A percentile compares a stretch with the other conserved stretches of the same genome.
phyloP scores from a whole-genome alignment of 1,284 basidiomycete genomes.

The Malassezia vespertilionis region DNA sequence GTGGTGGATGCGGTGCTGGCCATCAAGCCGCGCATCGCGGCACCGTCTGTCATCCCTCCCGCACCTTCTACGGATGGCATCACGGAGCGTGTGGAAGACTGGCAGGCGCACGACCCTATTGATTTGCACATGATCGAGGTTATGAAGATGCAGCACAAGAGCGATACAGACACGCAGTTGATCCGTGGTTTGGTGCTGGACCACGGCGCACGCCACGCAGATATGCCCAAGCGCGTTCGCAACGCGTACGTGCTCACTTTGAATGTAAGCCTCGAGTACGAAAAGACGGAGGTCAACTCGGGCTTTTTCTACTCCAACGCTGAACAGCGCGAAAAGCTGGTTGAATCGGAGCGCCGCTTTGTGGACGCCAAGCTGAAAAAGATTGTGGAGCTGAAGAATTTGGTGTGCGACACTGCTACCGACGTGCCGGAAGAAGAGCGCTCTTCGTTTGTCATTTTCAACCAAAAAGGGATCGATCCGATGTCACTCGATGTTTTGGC shows the following conservation, averaged over 20 bases:
- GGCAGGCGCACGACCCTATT: conserved; percentile 57
- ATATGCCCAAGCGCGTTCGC: conserved; percentile 97
- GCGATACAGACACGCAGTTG: conserved; percentile 93
- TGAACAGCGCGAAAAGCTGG: conserved; percentile 95
- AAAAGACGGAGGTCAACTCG: conserved; percentile 99
- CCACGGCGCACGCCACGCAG: conserved; percentile 91
- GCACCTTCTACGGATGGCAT: conserved; percentile 30
- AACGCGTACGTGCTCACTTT: conserved; percentile 91
- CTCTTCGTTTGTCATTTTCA: conserved; percentile 90
- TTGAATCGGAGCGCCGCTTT: conserved; percentile 89
- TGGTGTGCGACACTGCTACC: conserved; percentile 61
- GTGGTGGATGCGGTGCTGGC: conserved; percentile 90
- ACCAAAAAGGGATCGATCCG: conserved; percentile 99
- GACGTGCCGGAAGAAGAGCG: conserved; percentile 48
- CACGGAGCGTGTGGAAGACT: conserved; percentile 34
- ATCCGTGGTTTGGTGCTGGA: conserved; percentile 83
- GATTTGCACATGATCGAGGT: conserved; percentile 99
- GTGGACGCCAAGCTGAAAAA: conserved; percentile 91
- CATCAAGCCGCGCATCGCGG: conserved; percentile 55
- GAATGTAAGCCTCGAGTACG: conserved; percentile 97
- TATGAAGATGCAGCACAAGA: conserved; percentile 99
- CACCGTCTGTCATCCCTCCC: conserved; percentile 25
- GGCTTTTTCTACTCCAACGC: conserved; percentile 99
- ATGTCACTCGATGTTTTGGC: conserved; percentile 90
- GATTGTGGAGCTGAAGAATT: conserved; percentile 91